Evolutionary conservation across 805 yeast species (phyloP).

Genomic region (Suhomyces sp.): DNA sequence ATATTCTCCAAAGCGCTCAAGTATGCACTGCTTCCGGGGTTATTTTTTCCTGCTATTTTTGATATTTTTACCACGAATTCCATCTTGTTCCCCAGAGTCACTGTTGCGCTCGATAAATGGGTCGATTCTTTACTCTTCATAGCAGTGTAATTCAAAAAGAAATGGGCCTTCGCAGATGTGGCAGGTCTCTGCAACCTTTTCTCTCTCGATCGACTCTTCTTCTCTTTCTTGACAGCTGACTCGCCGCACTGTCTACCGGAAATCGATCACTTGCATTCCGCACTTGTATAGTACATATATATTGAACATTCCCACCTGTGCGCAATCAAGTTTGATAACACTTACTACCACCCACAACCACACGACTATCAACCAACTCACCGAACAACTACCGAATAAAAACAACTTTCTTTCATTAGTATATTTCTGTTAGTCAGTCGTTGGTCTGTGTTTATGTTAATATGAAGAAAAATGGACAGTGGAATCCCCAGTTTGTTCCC

Average conservation of each 20-base stretch:
- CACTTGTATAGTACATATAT: background rate
- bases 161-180: background rate
- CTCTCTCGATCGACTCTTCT: background rate
- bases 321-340: no score
- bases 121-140: background rate
- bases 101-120: background rate
- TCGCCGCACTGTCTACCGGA: background rate
- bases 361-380: no score
- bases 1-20: background rate
- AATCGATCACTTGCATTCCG: background rate
- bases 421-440: background rate
- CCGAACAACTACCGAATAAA: background rate
- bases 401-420: background rate
- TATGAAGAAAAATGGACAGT: constrained; percentile 5
- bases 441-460: background rate
- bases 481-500: constrained; percentile 18
- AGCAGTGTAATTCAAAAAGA: background rate
- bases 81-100: background rate
- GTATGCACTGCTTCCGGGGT: background rate
- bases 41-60: background rate
- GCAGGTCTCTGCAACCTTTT: background rate
- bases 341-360: no score
- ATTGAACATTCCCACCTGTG: background rate
- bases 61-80: background rate
- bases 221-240: background rate